A percentile compares a stretch with the other conserved stretches of the same genome.
Evolutionary conservation across 2,329 filamentous ascomycete species (phyloP).

Genomic region (Botrytis medusae): DNA sequence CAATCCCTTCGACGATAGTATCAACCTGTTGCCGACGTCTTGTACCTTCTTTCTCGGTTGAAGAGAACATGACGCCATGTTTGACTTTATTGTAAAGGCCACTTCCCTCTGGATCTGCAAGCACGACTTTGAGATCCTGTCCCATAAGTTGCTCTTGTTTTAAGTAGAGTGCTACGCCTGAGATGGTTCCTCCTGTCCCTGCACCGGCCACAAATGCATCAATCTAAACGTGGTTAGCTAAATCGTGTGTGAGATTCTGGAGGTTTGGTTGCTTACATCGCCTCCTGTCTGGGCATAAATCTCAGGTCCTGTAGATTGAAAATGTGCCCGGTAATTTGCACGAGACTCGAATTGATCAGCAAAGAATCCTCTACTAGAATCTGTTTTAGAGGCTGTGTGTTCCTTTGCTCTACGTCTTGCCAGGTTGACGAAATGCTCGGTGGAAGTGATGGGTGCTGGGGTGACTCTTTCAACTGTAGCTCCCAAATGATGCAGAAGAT

Average conservation of each 20-base stretch:
- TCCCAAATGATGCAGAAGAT: conserved; percentile 84
- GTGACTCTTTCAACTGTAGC: conserved; percentile 89
- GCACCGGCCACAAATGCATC: conserved; percentile 93
- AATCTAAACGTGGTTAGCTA: conserved; percentile 43
- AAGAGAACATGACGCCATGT: conserved; percentile 93
- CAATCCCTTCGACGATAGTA: conserved; percentile 92
- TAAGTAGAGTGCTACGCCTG: conserved; percentile 79
- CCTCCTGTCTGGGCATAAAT: conserved; percentile 78
- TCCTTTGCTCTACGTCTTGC: conserved; percentile 73
- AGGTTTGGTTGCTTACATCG: conserved; percentile 28
- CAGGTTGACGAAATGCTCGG: conserved; percentile 90
- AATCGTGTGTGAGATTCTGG: not conserved
- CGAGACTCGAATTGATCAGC: conserved; percentile 93
- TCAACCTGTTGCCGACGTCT: conserved; percentile 88
- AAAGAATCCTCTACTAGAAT: conserved; percentile 79
- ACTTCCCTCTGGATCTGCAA: conserved; percentile 92
- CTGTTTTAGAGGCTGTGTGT: conserved; percentile 60
- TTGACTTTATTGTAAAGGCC: conserved; percentile 89
- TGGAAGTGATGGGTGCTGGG: conserved; percentile 90
- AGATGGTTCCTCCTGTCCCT: conserved; percentile 90
- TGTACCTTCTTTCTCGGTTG: conserved; percentile 87
- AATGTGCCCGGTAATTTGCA: conserved; percentile 87
- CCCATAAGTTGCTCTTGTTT: conserved; percentile 57
- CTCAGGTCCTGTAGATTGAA: conserved; percentile 81
- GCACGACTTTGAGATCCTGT: conserved; percentile 61